A percentile compares a stretch with the other conserved stretches of the same genome.
phyloP scores from a whole-genome alignment of 495 filamentous ascomycete species.

The Trichodelitschia bisporula region DNA sequence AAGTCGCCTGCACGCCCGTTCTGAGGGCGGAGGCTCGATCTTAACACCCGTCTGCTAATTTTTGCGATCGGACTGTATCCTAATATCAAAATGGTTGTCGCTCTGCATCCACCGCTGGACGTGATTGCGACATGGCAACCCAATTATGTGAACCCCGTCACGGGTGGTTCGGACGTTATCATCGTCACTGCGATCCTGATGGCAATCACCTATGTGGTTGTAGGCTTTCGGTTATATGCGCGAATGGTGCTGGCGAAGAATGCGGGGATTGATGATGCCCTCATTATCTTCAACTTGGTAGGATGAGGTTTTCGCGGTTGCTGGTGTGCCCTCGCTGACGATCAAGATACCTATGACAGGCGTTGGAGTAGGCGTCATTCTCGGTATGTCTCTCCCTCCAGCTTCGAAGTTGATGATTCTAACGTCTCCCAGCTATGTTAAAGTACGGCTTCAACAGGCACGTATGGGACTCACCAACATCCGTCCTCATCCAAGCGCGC shows the following conservation, averaged over 20 bases:
- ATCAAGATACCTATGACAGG: too few species aligned
- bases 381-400: not conserved
- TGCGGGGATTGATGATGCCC: not conserved
- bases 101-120: slow-evolving; percentile 5
- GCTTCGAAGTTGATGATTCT: slow-evolving; percentile 1
- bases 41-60: too few species aligned
- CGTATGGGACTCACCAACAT: not conserved
- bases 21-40: too few species aligned
- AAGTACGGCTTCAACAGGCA: slow-evolving; percentile 1
- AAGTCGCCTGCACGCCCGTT: too few species aligned
- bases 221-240: not conserved
- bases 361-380: too few species aligned
- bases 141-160: slow-evolving; percentile 8
- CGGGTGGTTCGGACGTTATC: slow-evolving; percentile 1
- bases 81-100: slow-evolving; percentile 6
- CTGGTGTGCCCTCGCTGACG: too few species aligned
- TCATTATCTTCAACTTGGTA: slow-evolving; percentile 1
- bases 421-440: not conserved
- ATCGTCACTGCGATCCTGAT: slow-evolving; percentile 5
- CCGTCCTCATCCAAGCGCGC: not conserved
- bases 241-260: slow-evolving; percentile 1
- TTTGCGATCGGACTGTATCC: too few species aligned
- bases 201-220: slow-evolving; percentile 7
- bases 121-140: slow-evolving; percentile 6
- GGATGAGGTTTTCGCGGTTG: too few species aligned